Evolutionary conservation across 192 early-diverging fungal species (phyloP), one percentile per base, ranked within the genome.

Genomic region (Umbelopsis isabellina): DNA sequence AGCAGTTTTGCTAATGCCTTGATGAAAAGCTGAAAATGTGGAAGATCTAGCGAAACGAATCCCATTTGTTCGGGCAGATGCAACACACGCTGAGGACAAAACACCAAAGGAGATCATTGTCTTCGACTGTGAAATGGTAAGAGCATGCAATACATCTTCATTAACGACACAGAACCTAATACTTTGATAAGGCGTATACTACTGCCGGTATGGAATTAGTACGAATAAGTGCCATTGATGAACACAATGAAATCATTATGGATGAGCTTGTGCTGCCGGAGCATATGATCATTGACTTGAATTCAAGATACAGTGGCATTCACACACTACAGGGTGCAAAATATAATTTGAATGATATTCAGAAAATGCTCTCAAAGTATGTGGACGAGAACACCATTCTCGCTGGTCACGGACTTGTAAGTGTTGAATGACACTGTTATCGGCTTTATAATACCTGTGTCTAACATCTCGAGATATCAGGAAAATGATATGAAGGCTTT

Each of bases 41-140:
- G 64, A 58, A 27, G 48, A 49, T 10, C 51, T 91, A 50, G 79
- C 90, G 69, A 46, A 50, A 37, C 72, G 80, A 45, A 83, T 81
- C 27, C 78, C 72, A 12, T 82, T 76, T 53, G 30, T 78, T 3
- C 66, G 75, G 53, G 83, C 84, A 58, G 80, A 82, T 0, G 71
- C 79, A 35, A 51, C 37, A 3, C 30, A 33, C 48, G 30, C 73
- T 16, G 64, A 69, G 12, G 27, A 47, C 1, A 47, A 46, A 12
- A 46, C 64, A 4, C 49, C 69, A 8, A 41, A 72, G 18, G 16
- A 70, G 9, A 55, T 89, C 22, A 83, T 90, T 21, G 90, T 84
- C 0, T 71, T 90, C 64, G 90, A 92, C 79, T 92, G 90, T 68
- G 90, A 92, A 78, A 92, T 92, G 90, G 87, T 87, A 80, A 46